phyloP scores from a whole-genome alignment of 768 basidiomycete genomes.

The Lactarius sp. region DNA sequence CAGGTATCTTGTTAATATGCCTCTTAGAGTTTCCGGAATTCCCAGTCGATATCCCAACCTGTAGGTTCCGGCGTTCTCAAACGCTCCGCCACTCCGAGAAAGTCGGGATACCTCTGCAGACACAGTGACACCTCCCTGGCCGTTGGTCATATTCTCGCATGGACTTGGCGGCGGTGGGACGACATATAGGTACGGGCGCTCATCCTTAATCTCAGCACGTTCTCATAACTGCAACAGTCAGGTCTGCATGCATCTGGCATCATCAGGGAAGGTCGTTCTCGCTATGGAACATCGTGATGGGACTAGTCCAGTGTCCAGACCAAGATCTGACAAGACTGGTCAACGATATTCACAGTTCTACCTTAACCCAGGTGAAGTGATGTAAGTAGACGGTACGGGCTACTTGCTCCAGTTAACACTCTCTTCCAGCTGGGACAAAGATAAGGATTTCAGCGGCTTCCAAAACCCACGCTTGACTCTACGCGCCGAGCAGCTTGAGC shows the following conservation, averaged over 20 bases:
- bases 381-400: slow-evolving; percentile 36
- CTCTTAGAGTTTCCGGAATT: background rate
- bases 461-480: slow-evolving; percentile 36
- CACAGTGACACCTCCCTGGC: slow-evolving; percentile 45
- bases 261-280: slow-evolving; percentile 74
- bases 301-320: slow-evolving; percentile 50
- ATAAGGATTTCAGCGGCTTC: slow-evolving; percentile 28
- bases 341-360: slow-evolving; percentile 42
- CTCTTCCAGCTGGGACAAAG: slow-evolving; percentile 30
- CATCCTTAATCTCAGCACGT: background rate
- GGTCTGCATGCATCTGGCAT: slow-evolving; percentile 66
- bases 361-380: slow-evolving; percentile 50
- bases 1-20: slow-evolving; percentile 4
- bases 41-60: background rate
- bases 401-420: background rate
- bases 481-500: slow-evolving; percentile 62
- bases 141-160: slow-evolving; percentile 80
- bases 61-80: slow-evolving; percentile 19
- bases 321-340: slow-evolving; percentile 35
- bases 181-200: slow-evolving; percentile 51
- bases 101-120: background rate
- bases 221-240: slow-evolving; percentile 41
- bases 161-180: slow-evolving; percentile 72
- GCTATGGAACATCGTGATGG: slow-evolving; percentile 85
- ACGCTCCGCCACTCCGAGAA: slow-evolving; percentile 16